Base-by-base conservation (phyloP, 2,329 filamentous ascomycete species). In the Penicillium sp. region DNA sequence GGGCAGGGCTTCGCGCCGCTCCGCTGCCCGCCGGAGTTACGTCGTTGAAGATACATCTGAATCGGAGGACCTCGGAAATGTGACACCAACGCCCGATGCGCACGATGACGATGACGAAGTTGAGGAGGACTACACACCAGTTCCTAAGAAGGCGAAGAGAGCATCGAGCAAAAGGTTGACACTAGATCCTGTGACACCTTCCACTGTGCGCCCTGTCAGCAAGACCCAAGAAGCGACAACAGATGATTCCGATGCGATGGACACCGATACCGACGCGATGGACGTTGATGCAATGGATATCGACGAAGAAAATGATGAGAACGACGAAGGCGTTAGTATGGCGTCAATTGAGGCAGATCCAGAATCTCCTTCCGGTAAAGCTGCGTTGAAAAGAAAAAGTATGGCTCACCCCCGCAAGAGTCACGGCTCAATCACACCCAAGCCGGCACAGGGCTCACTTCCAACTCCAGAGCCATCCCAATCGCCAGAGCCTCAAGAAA, bases 1-100 rank as follows among this genome's bases (percentile, higher is more conserved):
- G 61, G 70, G 80, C 43, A 79, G 87, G 62, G 81, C 85, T 11
- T 82, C 83, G 53, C 80, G 87, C 69, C 80, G 85, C 53, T 81
- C 79, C 47, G 81, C 82, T 41, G 74, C 88, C 50, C 84, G 90
- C 69, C 86, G 88, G 66, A 88, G 86, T 65, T 84, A 88, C 48
- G 82, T 95, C 45, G 78, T 92, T 57, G 91, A 95, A 62, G 91
- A 84, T 19, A 83, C 85, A 25, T 90, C 93, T 40, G 90, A 95
- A 56, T 89, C 91, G 54, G 85, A 88, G 61, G 79, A 84, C 52
- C 75, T 81, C 37, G 78, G 83, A 65, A 77, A 75, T 61, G 69
- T 74, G 38, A 77, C 77, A 45, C 73, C 74, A 37, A 75, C 71
- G 22, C 78, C 67, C 22, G 73, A 73, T 37, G 66, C 70, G 48